These are phyloP conservation scores for Lavandula angustifolia DNA, from an alignment of 257 asterid genomes.

Conservation along the genomic window DNA sequence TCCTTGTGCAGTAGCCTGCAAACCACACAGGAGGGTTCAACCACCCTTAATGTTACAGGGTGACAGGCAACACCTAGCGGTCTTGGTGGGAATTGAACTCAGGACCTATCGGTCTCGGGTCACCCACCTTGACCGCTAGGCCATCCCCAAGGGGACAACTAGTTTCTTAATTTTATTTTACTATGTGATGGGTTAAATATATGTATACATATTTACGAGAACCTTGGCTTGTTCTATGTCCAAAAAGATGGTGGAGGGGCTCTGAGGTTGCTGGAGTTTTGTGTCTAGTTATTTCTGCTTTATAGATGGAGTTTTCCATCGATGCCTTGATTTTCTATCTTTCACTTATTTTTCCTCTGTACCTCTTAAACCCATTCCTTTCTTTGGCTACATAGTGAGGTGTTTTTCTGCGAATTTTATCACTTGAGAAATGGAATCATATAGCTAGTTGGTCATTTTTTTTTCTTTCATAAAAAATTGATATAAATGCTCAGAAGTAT, in stretches of 20 bases:
- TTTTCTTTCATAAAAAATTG: conserved; percentile 21
- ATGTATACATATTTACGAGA: no score
- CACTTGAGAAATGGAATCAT: neutral
- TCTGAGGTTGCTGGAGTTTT: neutral
- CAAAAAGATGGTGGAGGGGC: neutral
- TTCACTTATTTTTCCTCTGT: neutral
- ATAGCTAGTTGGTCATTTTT: neutral
- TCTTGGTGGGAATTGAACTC: no score
- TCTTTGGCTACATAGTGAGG: neutral
- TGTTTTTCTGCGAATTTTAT: no score
- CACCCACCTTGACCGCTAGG: no score
- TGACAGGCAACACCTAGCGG: no score
- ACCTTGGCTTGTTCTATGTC: neutral
- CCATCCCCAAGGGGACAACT: no score
- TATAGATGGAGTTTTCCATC: neutral
- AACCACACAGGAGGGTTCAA: no score
- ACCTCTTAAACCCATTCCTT: neutral
- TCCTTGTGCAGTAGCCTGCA: no score
- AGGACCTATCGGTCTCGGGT: no score
- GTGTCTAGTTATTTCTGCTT: neutral
- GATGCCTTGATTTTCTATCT: neutral
- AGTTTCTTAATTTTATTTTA: no score
- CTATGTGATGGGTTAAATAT: no score
- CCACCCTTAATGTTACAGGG: no score
- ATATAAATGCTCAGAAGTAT: neutral